Evolutionary conservation across 805 yeast species (phyloP), one percentile per base, ranked within the genome.

Genomic region (Yarrowia sp.): DNA sequence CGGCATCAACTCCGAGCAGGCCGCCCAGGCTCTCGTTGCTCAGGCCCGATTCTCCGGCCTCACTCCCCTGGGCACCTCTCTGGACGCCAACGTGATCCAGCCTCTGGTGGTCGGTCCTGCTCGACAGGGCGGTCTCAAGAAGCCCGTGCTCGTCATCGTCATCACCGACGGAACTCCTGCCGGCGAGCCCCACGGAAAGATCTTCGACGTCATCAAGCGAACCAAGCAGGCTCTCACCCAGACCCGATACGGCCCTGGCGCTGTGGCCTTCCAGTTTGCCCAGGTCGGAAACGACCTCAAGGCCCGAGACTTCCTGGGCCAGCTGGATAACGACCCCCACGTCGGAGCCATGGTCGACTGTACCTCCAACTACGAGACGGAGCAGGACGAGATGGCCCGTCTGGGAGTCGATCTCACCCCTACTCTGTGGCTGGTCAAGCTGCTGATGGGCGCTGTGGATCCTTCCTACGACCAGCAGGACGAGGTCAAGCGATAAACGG

Each of bases 141-240:
- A 71, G 66, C 73, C 73, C 4, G 71, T 71, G 4, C 60, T 71
- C 47, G 64, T 71, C 29, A 69, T 71, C 42, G 42, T 69, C 19
- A 65, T 71, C 60, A 71, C 73, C 16, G 74, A 71, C 41, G 73
- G 73, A 13, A 67, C 65, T 51, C 74, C 73, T 12, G 72, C 72
- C 9, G 73, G 73, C n/a, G 74, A 71, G 56, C 63, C 65, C 27
- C 35, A 65, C 35, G 62, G 46, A 36, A 63, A 66, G 36, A 60
- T 71, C 14, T 66, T 66, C 61, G 61, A 65, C 21, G 70, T 64
- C 14, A 67, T 71, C 61, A 62, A 62, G 42, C 64, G 63, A 19
- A 66, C 74, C 32, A 70, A 70, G 64, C 39, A 58, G 18, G 58
- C 65, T 13, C 63, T 70, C 12, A 24, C 58, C 3, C 66, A 63